Evolutionary conservation across 352 stramenopile species (phyloP).

Genomic region (Pythium graminicola): DNA sequence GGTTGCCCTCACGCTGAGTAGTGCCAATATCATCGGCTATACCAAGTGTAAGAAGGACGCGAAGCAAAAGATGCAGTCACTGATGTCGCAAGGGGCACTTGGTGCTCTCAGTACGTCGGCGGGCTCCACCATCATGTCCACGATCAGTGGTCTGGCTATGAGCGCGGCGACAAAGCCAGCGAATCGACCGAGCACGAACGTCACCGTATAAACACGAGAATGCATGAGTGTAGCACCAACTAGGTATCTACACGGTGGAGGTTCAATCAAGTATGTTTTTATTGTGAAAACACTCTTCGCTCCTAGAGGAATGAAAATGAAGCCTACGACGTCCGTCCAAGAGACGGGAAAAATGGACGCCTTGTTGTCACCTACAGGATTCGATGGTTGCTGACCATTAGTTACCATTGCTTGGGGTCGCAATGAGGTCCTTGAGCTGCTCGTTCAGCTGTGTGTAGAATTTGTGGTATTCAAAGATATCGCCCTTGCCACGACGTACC

Average conservation of each 20-base stretch:
- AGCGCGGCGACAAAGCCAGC: slow-evolving; percentile 28
- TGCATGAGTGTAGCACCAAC: too few species aligned
- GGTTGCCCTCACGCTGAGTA: slow-evolving; percentile 89
- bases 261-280: not conserved
- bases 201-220: slow-evolving; percentile 35
- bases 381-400: not conserved
- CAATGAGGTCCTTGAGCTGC: slow-evolving; percentile 82
- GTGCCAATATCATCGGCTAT: slow-evolving; percentile 97
- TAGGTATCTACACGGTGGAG: too few species aligned
- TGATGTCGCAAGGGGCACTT: slow-evolving; percentile 73
- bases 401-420: slow-evolving; percentile 21
- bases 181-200: slow-evolving; percentile 10
- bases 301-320: too few species aligned
- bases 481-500: slow-evolving; percentile 83
- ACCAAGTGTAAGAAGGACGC: slow-evolving; percentile 94
- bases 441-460: slow-evolving; percentile 87
- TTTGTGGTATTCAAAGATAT: slow-evolving; percentile 90
- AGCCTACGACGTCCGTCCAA: not conserved
- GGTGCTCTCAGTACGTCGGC: slow-evolving; percentile 59
- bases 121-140: slow-evolving; percentile 71
- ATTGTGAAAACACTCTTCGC: too few species aligned
- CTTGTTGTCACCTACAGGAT: not conserved
- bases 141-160: slow-evolving; percentile 61
- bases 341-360: not conserved
- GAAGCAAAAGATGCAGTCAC: slow-evolving; percentile 75